Percentiles rank a stretch among this genome's conserved stretches.
Evolutionary conservation across 148 eudicot species (phyloP).

Genomic region (Diospyros lotus): DNA sequence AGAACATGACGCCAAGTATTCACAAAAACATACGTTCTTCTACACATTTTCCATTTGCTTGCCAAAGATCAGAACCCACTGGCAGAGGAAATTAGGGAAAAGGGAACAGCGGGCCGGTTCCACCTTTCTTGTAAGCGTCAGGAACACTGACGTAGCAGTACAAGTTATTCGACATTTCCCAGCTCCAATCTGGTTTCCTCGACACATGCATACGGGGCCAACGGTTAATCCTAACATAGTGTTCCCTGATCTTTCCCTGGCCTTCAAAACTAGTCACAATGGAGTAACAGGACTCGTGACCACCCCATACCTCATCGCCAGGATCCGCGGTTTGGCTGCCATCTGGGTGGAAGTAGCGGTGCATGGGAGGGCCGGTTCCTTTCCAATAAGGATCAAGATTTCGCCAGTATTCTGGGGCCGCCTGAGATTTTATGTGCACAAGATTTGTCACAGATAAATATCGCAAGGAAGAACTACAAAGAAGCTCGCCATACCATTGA

Average conservation of each 20-base stretch:
- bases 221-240: conserved; percentile 81
- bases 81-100: conserved; percentile 4
- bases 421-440: conserved; percentile 31
- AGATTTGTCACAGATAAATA: background rate
- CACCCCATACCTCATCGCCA: conserved; percentile 81
- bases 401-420: conserved; percentile 78
- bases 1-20: too few relatives aligned
- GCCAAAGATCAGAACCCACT: background rate
- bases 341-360: conserved; percentile 72
- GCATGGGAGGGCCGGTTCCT: conserved; percentile 50
- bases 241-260: conserved; percentile 56
- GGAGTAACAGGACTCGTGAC: conserved; percentile 71
- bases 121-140: conserved; percentile 62
- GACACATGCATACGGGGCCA: conserved; percentile 60
- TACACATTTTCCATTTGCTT: background rate
- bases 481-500: background rate
- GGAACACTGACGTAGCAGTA: conserved; percentile 65
- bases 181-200: conserved; percentile 80
- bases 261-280: conserved; percentile 47
- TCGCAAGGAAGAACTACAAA: background rate
- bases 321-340: conserved; percentile 78
- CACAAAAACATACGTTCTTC: too few relatives aligned
- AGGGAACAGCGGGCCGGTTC: conserved; percentile 57
- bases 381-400: conserved; percentile 78
- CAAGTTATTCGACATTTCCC: conserved; percentile 68